These are phyloP conservation scores for Microstroma glucosiphilum DNA, from an alignment of 1,284 basidiomycete genomes.

Conservation along the genomic window DNA sequence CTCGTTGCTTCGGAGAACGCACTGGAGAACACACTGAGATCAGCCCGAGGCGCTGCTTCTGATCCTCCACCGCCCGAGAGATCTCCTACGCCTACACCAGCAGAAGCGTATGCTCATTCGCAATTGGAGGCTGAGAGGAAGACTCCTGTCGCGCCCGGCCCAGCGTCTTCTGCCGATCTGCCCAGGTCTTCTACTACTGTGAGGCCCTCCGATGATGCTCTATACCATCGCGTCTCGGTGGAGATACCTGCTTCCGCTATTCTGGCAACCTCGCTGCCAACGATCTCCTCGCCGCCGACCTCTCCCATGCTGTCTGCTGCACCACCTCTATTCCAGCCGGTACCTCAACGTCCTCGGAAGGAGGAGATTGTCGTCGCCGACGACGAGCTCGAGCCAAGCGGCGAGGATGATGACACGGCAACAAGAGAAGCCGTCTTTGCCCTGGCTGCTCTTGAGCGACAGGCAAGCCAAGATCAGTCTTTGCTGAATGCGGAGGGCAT, in stretches of 20 bases:
- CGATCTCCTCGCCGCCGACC: constrained; percentile 12
- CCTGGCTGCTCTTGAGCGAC: constrained; percentile 35
- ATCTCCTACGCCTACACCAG: neutral
- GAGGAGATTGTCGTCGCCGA: neutral
- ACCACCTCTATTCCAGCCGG: too few species aligned
- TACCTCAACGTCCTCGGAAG: neutral
- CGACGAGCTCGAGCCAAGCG: constrained; percentile 17
- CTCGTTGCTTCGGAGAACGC: constrained; percentile 5
- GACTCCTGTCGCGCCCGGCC: neutral
- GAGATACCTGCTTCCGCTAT: neutral
- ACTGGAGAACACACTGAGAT: constrained; percentile 6
- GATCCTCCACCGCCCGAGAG: neutral
- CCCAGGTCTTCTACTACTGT: too few species aligned
- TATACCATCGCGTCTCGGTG: too few species aligned
- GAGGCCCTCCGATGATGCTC: too few species aligned
- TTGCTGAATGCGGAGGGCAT: constrained; percentile 14
- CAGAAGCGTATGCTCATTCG: neutral
- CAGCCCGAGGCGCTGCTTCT: constrained; percentile 5
- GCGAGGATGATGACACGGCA: constrained; percentile 40
- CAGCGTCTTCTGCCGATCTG: neutral
- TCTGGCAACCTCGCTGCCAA: constrained; percentile 1
- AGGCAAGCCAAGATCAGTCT: constrained; percentile 25
- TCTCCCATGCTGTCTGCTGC: neutral
- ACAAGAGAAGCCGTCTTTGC: constrained; percentile 35
- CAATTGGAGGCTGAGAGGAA: neutral